Base-by-base conservation (phyloP, 306 rosid genomes). In the Canavalia ensiformis region DNA sequence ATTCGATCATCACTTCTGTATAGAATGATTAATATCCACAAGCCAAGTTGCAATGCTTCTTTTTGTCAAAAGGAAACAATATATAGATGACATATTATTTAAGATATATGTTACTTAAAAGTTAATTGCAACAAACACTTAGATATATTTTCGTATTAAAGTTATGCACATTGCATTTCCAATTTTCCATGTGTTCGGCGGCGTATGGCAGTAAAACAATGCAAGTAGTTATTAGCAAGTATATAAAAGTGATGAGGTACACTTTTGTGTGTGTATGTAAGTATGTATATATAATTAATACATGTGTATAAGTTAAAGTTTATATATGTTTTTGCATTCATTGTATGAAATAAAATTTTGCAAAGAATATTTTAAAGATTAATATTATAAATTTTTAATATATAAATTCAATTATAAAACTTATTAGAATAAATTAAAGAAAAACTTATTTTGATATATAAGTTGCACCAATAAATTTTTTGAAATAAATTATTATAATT, bases 1-100 rank as follows among this genome's bases (percentile, higher is more conserved):
- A 82, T 51, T 78, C 70, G 50, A 68, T 68, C 84, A 82, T 74
- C 68, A 49, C 79, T 80, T 84, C 79, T 45, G 79, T 77, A 46
- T 52, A 54, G 34, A 75, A 84, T 84, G 85, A 86, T 86, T 76
- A 74, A 73, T 63, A 79, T 65, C 73, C 73, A 56, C 59, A 35
- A 55, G 28, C 49, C 86, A 73, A 67, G 71, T 78, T 82, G 79
- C 81, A 54, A 66, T 34, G 58, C 64, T 70, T 63, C 60, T 54
- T 68, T 78, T 80, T 55, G 47, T 1, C 1, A 6, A 58, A 66
- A 29, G 51, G 69, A 8, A 41, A 77, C 25, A 49, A 83, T 37
- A 37, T 4, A 45, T 34, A 4, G 13, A 44, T 51, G 9, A 4
- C 25, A 55, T 64, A 7, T 3, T 72, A 34, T 60, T 63, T 68